Percentiles rank a stretch among this genome's conserved stretches.
Evolutionary conservation across 2,329 filamentous ascomycete species (phyloP).

Genomic region (Trichoderma asperellum): DNA sequence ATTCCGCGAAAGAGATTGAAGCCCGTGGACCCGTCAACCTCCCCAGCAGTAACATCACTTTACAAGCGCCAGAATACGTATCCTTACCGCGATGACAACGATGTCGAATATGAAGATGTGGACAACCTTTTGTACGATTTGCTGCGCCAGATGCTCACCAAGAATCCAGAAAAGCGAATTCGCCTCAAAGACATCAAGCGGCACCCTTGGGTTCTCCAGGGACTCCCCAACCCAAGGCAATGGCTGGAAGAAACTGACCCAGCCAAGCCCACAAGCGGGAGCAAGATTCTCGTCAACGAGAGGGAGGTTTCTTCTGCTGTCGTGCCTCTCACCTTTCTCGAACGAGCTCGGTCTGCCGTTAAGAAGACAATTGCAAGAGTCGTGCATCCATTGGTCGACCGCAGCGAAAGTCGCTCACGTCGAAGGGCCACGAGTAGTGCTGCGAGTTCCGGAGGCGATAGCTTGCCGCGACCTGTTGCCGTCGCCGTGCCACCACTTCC

Average conservation of each 20-base stretch:
- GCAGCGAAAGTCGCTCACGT: conserved; percentile 58
- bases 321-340: conserved; percentile 83
- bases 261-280: conserved; percentile 73
- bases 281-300: conserved; percentile 89
- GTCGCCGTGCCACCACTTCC: not conserved
- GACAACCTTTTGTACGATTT: conserved; percentile 81
- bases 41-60: conserved; percentile 57
- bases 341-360: conserved; percentile 79
- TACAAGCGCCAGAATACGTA: conserved; percentile 62
- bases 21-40: conserved; percentile 67
- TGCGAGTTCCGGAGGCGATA: conserved; percentile 66
- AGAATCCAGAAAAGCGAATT: conserved; percentile 88
- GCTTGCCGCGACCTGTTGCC: conserved; percentile 48
- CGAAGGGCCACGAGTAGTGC: conserved; percentile 64
- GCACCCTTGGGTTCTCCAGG: conserved; percentile 86
- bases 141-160: conserved; percentile 76
- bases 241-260: conserved; percentile 98
- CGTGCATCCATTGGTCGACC: conserved; percentile 63
- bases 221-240: conserved; percentile 70
- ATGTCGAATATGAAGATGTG: conserved; percentile 83
- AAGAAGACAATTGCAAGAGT: conserved; percentile 69
- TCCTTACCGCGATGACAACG: conserved; percentile 75
- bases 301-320: conserved; percentile 89
- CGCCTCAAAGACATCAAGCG: conserved; percentile 89
- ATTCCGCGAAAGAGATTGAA: conserved; percentile 82